Base-by-base conservation (phyloP, 2,329 filamentous ascomycete genomes). In the Colletotrichum tropicale region DNA sequence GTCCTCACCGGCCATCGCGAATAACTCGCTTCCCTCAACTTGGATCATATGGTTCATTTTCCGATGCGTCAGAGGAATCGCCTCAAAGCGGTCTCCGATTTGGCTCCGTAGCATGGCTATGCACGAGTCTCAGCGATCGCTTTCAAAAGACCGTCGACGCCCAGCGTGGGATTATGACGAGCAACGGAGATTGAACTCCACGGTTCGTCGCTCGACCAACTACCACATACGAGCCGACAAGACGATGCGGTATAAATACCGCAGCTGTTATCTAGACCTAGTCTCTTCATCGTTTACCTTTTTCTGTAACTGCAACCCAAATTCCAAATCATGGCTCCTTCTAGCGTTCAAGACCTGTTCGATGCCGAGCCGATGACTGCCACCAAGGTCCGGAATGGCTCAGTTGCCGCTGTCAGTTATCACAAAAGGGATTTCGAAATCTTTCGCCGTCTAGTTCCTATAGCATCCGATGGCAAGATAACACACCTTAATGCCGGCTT, bases 401-500 rank as follows among this genome's bases (percentile, higher is more conserved):
- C 9, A 7, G 13, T 13, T 3, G 9, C 36, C 9, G 8, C 38
- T n/a, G 12, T 10, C 43, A 5, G 24, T 3, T 9, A 5, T 12
- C 7, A 30, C 3, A 15, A 18, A 1, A n/a, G 24, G 78, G 77
- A 34, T 18, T 81, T 81, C 64, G 75, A 77, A 1, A 36, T 71
- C 2, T 76, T 78, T 70, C 77, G 80, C 4, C 72, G 67, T 10
- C 78, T 81, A 5, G 80, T 81, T 3, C 80, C 80, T 2, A 65
- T 81, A 0, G 76, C 77, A 18, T 38, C 69, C 0, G 66, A 77
- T 15, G 72, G 70, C 15, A 75, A 78, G 15, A 71, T 75, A 28
- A 76, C 79, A 8, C 81, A 81, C 48, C 79, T 84, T n/a, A 83
- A 83, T 55, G 78, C 82, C 6, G 79, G 80, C 8, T 82, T 81